Evolutionary conservation across 2,329 filamentous ascomycete genomes (phyloP).

Genomic region (Stemphylium beticola): DNA sequence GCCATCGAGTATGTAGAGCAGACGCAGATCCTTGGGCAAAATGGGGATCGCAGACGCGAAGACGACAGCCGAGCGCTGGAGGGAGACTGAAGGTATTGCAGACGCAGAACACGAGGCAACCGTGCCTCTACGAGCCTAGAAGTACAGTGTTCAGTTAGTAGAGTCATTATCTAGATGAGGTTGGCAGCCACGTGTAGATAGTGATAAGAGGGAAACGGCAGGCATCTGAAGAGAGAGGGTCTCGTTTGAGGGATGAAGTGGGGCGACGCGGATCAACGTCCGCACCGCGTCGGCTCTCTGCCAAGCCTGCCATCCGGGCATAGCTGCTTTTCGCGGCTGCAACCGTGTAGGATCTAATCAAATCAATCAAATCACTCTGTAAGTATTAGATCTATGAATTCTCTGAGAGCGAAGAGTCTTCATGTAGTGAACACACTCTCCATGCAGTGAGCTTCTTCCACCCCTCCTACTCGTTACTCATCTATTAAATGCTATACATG

Average conservation of each 20-base stretch:
- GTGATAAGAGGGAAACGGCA: neutral
- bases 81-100: too few relatives aligned
- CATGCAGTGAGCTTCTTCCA: neutral
- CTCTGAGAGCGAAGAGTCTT: slow-evolving; percentile 14
- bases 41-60: too few relatives aligned
- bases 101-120: too few relatives aligned
- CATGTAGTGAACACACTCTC: neutral
- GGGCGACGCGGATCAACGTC: too few relatives aligned
- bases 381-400: neutral
- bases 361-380: too few relatives aligned
- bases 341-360: too few relatives aligned
- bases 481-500: slow-evolving; percentile 10
- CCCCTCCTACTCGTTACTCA: neutral
- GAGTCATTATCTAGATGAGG: neutral
- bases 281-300: too few relatives aligned
- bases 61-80: too few relatives aligned
- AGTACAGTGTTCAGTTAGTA: too few relatives aligned
- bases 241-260: neutral
- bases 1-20: slow-evolving; percentile 25
- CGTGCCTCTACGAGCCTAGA: too few relatives aligned
- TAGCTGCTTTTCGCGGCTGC: too few relatives aligned
- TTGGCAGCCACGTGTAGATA: neutral
- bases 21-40: slow-evolving; percentile 29
- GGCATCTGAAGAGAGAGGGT: neutral
- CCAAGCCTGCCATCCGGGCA: too few relatives aligned